A percentile compares a stretch with the other conserved stretches of the same genome.
Conservation (phyloP, 2,329 filamentous ascomycete genomes). For the Microdochium paspali region DNA sequence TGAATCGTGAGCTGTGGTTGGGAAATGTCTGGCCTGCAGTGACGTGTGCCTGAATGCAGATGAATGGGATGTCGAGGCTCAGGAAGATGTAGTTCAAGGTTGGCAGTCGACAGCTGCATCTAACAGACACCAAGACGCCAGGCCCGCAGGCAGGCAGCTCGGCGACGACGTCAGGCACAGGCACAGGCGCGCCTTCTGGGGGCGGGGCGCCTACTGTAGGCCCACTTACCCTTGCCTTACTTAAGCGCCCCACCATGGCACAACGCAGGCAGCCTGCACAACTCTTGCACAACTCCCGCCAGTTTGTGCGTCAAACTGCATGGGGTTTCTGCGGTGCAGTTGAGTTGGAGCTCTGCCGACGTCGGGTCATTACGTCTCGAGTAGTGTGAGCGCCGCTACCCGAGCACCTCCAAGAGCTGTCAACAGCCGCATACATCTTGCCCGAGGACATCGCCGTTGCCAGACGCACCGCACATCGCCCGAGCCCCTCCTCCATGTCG, state of each 20-base stretch:
- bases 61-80: no score
- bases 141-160: background rate
- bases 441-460: background rate
- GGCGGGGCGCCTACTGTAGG: background rate
- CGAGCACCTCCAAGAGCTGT: background rate
- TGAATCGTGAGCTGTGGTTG: no score
- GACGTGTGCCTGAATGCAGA: no score
- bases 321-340: no score
- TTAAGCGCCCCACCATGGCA: background rate
- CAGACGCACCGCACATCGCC: background rate
- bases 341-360: background rate
- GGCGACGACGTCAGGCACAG: background rate
- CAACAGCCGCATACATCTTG: background rate
- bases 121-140: no score
- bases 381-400: background rate
- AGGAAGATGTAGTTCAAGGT: no score
- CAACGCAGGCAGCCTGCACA: background rate
- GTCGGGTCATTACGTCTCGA: background rate
- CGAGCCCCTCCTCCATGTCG: slow-evolving; percentile 32
- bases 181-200: background rate
- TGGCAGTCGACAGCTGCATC: no score
- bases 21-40: no score
- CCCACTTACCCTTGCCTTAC: background rate
- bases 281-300: background rate
- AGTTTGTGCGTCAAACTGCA: no score